Base-by-base conservation (phyloP, 306 rosid genomes). In the Inga leiocalycina region DNA sequence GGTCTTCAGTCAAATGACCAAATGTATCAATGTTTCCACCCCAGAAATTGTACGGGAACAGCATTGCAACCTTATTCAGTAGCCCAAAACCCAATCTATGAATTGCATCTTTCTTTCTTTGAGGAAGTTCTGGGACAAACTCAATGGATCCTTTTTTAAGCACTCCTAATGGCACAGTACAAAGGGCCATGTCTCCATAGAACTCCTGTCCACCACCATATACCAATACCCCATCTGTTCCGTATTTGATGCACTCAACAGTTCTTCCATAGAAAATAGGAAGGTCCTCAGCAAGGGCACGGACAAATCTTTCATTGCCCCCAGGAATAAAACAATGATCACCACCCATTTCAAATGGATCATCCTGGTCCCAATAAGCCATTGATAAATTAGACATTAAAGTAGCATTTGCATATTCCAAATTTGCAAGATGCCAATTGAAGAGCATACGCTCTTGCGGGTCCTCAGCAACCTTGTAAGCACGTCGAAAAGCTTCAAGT, bases 311-410 rank as follows among this genome's bases (percentile, higher is more conserved):
- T 86, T 92, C 95, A 20, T 92, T 94, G 16, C 98, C 98, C 19
- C 97, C 98, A 0, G 98, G 98, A 75, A 94, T 92, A 67, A 94
- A 94, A 86, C 98, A 94, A 83, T 94, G 98, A 85, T 94, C 98
- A 70, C 98, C 98, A 17, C 98, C 98, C 98, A 94, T 94, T 85
- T 94, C 98, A 82, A 84, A 94, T 3, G 97, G 98, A 89, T 94
- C 97, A 85, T 94, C 97, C 82, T 94, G 98, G 85, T 94, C 98
- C 98, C 98, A 94, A 88, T 94, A 94, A 0, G 97, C 97, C 98
- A 92, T 94, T 0, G 98, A 92, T 88, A 94, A 83, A 82, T 94
- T 92, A 8, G 95, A 87, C 95, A 94, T 92, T 22, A 90, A 85
- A 22, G 98, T 87, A 44, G 98, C 98, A 89, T 94, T 94, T 1